Evolutionary conservation across 2,329 filamentous ascomycete genomes (phyloP), one percentile per base, ranked within the genome.

Genomic region (Neophaeococcomyces mojaviensis): DNA sequence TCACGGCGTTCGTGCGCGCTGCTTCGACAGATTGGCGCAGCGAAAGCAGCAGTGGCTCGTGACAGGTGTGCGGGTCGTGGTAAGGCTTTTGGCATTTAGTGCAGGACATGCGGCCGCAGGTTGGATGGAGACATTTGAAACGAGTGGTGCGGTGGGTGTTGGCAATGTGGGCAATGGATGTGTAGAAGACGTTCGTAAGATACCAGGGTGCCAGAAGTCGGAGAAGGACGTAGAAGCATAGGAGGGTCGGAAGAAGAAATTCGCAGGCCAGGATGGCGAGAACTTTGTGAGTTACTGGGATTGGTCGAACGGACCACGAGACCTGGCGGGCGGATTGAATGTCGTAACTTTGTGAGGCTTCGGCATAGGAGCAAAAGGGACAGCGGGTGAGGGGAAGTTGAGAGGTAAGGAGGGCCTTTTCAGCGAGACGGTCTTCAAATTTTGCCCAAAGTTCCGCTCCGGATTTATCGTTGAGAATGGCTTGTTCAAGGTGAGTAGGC

Each of bases 1-100:
- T 98, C 62, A 97, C 81, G 19, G 90, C 90, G 61, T 89, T 81
- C 51, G 89, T 94, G 72, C 94, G 92, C 46, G 89, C 90, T 55
- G 88, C 84, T 68, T 97, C 92, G 54, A 97, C 83, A 54, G 90
- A 86, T 1, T 87, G 88, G 44, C 90, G 85, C 22, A 97, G 77
- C 4, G 88, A 86, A 12, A 88, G 78, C 41, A 84, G 79, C 34
- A 84, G 82, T 1, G 84, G 87, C 60, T 94, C 88, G 70, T 94
- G 85, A 68, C 92, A 97, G 47, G 85, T 78, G 65, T 98, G 92
- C 2, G 90, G 82, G 61, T 97, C 88, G 28, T 77, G 74, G 90
- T 90, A 97, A 12, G 78, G 74, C 55, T 90, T 90, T 51, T 74
- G 73, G 64, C 92, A 98, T 33, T 78, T 79, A 32, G 94, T 77